These are phyloP conservation scores for Oemleria cerasiformis DNA, from an alignment of 306 rosid species.

Conservation along the genomic window DNA sequence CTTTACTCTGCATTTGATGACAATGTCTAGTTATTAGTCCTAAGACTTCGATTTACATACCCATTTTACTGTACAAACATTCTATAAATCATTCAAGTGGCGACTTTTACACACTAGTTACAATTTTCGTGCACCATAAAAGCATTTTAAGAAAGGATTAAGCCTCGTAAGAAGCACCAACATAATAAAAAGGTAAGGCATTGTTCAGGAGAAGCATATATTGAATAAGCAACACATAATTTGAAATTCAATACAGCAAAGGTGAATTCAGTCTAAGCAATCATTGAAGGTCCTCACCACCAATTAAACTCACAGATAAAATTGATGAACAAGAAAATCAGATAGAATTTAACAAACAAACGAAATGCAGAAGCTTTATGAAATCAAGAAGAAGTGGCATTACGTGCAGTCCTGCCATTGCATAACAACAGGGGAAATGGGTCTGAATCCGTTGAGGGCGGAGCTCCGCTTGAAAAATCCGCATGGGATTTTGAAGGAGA, in stretches of 20 bases:
- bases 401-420: slow-evolving; percentile 98
- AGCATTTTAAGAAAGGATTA: neutral
- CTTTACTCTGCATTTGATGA: slow-evolving; percentile 77
- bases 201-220: neutral
- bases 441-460: slow-evolving; percentile 33
- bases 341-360: neutral
- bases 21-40: slow-evolving; percentile 20
- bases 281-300: neutral
- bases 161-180: neutral
- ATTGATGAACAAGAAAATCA: neutral
- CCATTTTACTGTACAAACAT: neutral
- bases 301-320: neutral
- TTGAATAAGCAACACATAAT: neutral
- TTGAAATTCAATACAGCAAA: too few species aligned
- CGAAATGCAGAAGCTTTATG: neutral
- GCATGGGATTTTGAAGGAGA: slow-evolving; percentile 37
- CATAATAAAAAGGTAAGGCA: neutral
- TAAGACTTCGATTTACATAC: neutral
- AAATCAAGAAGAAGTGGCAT: slow-evolving; percentile 1
- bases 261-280: neutral
- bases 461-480: slow-evolving; percentile 36
- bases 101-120: neutral
- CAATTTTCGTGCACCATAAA: neutral
- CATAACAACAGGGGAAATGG: slow-evolving; percentile 73
- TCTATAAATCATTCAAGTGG: neutral